phyloP scores from a whole-genome alignment of 495 filamentous ascomycete genomes.

The Penicillium pulvis region DNA sequence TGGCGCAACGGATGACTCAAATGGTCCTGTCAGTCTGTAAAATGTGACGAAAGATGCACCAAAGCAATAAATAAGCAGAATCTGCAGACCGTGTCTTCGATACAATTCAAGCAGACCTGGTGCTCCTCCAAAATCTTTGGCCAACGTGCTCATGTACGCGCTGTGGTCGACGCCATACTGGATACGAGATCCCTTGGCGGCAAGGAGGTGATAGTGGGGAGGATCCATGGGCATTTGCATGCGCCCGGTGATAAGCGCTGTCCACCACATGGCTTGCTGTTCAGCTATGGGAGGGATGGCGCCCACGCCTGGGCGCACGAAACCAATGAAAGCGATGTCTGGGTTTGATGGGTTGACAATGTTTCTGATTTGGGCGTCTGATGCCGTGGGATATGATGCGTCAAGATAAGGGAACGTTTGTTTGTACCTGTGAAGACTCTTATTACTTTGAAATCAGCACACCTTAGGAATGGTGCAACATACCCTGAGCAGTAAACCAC shows the following conservation, averaged over 20 bases:
- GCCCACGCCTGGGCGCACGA: conserved; percentile 20
- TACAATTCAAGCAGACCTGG: conserved; percentile 17
- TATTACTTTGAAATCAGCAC: not conserved
- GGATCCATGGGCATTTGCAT: conserved; percentile 16
- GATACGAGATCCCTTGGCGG: conserved; percentile 14
- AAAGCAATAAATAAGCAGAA: conserved; percentile 18
- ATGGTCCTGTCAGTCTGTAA: conserved; percentile 17
- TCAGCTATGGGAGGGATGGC: conserved; percentile 22
- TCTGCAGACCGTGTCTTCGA: conserved; percentile 13
- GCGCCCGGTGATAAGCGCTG: conserved; percentile 15
- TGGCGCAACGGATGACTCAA: conserved; percentile 18
- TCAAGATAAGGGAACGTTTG: conserved; percentile 24
- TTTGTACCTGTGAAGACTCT: conserved; percentile 8
- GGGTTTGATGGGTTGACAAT: conserved; percentile 15
- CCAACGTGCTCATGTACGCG: conserved; percentile 21
- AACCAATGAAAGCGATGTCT: conserved; percentile 24
- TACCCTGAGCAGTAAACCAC: conserved; percentile 21
- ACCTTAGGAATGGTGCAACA: no score
- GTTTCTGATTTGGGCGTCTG: conserved; percentile 21
- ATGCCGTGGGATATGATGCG: conserved; percentile 17
- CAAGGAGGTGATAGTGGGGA: conserved; percentile 19
- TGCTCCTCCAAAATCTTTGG: conserved; percentile 18
- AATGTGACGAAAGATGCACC: conserved; percentile 22
- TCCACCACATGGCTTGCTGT: conserved; percentile 21
- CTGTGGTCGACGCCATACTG: conserved; percentile 21